Base-by-base conservation (phyloP, 306 rosid genomes). In the Casuarina glauca region DNA sequence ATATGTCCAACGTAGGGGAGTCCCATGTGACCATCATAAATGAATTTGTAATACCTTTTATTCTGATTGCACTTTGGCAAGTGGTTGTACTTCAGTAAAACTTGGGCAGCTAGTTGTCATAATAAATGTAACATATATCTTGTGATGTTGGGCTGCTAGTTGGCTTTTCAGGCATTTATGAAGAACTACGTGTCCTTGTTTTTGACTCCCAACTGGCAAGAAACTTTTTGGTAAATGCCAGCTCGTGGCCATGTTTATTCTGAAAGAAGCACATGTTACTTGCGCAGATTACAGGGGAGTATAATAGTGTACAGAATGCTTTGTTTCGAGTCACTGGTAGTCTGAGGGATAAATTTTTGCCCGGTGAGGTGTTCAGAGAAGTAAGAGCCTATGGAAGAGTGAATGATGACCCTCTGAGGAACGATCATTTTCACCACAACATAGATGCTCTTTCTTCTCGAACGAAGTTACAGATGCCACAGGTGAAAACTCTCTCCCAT, bases 241-340 rank as follows among this genome's bases (percentile, higher is more conserved):
- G 69, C 50, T 72, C 20, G 77, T 62, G 5, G 70, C 77, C 69
- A 69, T 74, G 69, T 78, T 77, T 62, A 74, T 73, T 55, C 51
- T 73, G 67, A 75, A 72, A 82, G 74, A 64, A 76, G 35, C n/a
- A 72, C 38, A 16, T 52, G 66, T 20, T 50, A 79, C 80, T 70
- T 51, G 42, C 78, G 87, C 91, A 89, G 91, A 89, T 89, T 20
- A 82, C 83, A 61, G 91, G 93, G 66, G 85, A 73, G 70, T 82
- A 81, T 76, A 62, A n/a, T 78, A 83, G 78, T 67, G 93, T 89
- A 67, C 80, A 80, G 68, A 74, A 78, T 76, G 93, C 91, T 32
- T 69, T 89, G n/a, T 44, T 77, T 76, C 81, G 78, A 73, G 79
- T 89, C 74, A 87, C 93, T 67, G 6, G 82, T 77, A 60, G 68